Evolutionary conservation across 345 rosid species (phyloP).

Genomic region (Brassica carinata): DNA sequence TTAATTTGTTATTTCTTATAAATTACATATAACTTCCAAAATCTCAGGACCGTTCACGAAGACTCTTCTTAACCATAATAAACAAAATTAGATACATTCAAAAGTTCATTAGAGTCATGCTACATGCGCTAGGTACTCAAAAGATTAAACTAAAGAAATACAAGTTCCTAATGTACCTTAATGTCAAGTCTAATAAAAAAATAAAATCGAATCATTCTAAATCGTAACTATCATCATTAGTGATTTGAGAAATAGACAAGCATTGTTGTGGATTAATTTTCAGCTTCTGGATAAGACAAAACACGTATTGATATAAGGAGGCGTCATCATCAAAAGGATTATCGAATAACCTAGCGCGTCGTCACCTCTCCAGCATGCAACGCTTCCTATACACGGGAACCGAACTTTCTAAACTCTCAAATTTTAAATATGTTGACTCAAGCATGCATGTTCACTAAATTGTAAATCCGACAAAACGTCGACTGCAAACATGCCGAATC

Average conservation of each 20-base stretch:
- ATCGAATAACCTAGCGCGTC: background rate
- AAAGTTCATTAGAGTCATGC: background rate
- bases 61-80: no score
- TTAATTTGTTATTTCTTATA: no score
- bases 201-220: background rate
- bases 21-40: no score
- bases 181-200: background rate
- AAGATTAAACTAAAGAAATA: background rate
- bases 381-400: background rate
- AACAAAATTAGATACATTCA: background rate
- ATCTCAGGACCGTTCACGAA: no score
- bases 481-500: background rate
- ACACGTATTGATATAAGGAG: background rate
- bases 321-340: background rate
- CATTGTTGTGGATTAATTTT: no score
- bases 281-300: background rate
- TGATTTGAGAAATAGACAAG: background rate
- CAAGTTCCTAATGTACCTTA: no score
- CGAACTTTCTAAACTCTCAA: background rate
- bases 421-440: background rate
- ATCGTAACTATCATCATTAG: background rate
- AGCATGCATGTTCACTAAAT: background rate
- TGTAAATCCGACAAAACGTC: background rate
- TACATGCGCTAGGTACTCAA: background rate
- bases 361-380: background rate